Conservation (phyloP, 768 basidiomycete species). For the Phylloporus scabripes region DNA sequence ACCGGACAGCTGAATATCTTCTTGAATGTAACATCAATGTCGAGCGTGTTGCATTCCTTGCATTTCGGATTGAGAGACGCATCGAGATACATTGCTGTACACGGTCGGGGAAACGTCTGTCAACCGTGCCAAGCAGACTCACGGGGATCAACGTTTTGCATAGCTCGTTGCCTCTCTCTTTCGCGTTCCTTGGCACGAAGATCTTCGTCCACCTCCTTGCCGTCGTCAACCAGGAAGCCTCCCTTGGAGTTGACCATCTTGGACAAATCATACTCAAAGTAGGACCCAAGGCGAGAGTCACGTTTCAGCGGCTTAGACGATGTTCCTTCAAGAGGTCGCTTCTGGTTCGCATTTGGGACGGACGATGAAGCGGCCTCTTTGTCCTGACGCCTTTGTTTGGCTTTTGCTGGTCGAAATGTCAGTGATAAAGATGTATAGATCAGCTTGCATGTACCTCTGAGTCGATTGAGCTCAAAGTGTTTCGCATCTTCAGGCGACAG, state of each 20-base stretch:
- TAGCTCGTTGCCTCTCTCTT: constrained; percentile 70
- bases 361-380: constrained; percentile 43
- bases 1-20: constrained; percentile 82
- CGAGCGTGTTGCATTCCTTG: constrained; percentile 76
- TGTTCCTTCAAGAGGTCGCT: constrained; percentile 59
- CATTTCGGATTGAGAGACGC: constrained; percentile 76
- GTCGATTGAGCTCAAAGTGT: constrained; percentile 71
- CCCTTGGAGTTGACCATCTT: constrained; percentile 98
- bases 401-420: constrained; percentile 53
- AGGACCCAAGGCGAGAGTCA: constrained; percentile 78
- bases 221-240: constrained; percentile 89
- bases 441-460: constrained; percentile 49
- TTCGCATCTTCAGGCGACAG: constrained; percentile 65
- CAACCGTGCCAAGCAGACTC: constrained; percentile 3
- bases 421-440: neutral
- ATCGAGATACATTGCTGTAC: constrained; percentile 73
- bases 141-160: constrained; percentile 76
- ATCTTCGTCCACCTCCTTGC: constrained; percentile 74
- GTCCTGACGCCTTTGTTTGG: constrained; percentile 63
- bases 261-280: constrained; percentile 95
- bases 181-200: constrained; percentile 72
- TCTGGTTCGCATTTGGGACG: constrained; percentile 58
- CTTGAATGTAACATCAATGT: constrained; percentile 78
- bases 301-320: constrained; percentile 56
- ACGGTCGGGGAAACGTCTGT: neutral